Conservation (phyloP, 2,329 filamentous ascomycete species). For the Alternaria infectoria region DNA sequence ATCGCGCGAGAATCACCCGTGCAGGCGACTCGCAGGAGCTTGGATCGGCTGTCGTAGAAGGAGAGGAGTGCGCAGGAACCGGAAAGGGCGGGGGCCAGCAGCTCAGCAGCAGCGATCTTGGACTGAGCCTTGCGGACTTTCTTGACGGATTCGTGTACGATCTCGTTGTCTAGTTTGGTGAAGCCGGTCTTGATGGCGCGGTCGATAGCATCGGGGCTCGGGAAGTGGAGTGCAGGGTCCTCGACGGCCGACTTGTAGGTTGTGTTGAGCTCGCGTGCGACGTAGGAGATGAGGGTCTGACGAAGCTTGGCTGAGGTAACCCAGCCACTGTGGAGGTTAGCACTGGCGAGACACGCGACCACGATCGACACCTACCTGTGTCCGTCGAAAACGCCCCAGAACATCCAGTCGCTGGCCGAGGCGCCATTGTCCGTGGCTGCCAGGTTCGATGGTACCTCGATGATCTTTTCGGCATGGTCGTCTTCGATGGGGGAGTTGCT, state of each 20-base stretch:
- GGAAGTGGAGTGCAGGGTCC: slow-evolving; percentile 64
- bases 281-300: slow-evolving; percentile 88
- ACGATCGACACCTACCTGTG: slow-evolving; percentile 70
- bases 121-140: slow-evolving; percentile 89
- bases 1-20: slow-evolving; percentile 97
- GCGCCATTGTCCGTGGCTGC: slow-evolving; percentile 62
- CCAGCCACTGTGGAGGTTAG: slow-evolving; percentile 72
- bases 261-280: slow-evolving; percentile 88
- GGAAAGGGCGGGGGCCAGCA: slow-evolving; percentile 89
- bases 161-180: slow-evolving; percentile 86
- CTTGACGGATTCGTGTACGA: slow-evolving; percentile 89
- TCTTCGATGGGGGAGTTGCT: slow-evolving; percentile 99
- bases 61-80: slow-evolving; percentile 96
- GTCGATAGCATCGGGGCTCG: slow-evolving; percentile 82
- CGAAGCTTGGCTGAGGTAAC: slow-evolving; percentile 96
- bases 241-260: slow-evolving; percentile 80
- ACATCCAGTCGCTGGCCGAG: slow-evolving; percentile 90
- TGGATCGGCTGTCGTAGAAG: slow-evolving; percentile 90
- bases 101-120: slow-evolving; percentile 87
- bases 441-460: slow-evolving; percentile 76
- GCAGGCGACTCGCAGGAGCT: slow-evolving; percentile 90
- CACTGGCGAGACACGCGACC: not conserved
- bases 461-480: slow-evolving; percentile 97
- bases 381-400: slow-evolving; percentile 98
- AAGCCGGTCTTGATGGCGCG: slow-evolving; percentile 93